Evolutionary conservation across 2,329 filamentous ascomycete genomes (phyloP).

Genomic region (Xylaria sp.): DNA sequence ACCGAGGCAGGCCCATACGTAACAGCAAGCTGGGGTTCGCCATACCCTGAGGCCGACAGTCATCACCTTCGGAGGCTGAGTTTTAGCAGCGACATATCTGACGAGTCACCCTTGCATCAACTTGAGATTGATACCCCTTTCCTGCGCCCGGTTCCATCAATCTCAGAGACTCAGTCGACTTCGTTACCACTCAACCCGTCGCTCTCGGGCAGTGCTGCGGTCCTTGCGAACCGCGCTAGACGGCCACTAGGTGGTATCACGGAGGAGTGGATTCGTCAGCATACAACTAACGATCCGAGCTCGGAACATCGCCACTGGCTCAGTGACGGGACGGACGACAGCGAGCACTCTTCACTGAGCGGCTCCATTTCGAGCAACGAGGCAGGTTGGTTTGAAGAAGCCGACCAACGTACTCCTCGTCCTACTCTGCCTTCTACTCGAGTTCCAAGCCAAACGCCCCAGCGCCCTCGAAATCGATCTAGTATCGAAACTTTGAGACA

Average conservation of each 20-base stretch:
- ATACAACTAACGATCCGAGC: conserved; percentile 76
- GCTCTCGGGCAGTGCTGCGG: conserved; percentile 63
- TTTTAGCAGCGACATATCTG: conserved; percentile 68
- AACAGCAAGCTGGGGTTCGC: conserved; percentile 91
- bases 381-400: conserved; percentile 61
- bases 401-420: conserved; percentile 61
- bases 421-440: conserved; percentile 52
- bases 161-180: conserved; percentile 52
- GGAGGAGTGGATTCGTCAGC: conserved; percentile 87
- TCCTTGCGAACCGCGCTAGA: conserved; percentile 71
- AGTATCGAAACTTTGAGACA: conserved; percentile 68
- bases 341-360: conserved; percentile 80
- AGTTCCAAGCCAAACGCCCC: conserved; percentile 45
- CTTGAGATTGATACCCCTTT: conserved; percentile 72
- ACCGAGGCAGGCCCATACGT: conserved; percentile 60
- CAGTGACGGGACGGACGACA: conserved; percentile 79
- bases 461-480: conserved; percentile 60
- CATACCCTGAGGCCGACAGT: conserved; percentile 76
- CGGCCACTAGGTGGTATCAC: conserved; percentile 73
- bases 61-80: conserved; percentile 62
- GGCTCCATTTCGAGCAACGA: conserved; percentile 67
- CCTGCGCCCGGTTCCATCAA: conserved; percentile 65
- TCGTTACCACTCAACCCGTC: conserved; percentile 50
- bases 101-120: conserved; percentile 70
- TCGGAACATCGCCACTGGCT: conserved; percentile 83